Evolutionary conservation across 2,329 filamentous ascomycete genomes (phyloP), one percentile per base, ranked within the genome.

Genomic region (Aspergillus unguis): DNA sequence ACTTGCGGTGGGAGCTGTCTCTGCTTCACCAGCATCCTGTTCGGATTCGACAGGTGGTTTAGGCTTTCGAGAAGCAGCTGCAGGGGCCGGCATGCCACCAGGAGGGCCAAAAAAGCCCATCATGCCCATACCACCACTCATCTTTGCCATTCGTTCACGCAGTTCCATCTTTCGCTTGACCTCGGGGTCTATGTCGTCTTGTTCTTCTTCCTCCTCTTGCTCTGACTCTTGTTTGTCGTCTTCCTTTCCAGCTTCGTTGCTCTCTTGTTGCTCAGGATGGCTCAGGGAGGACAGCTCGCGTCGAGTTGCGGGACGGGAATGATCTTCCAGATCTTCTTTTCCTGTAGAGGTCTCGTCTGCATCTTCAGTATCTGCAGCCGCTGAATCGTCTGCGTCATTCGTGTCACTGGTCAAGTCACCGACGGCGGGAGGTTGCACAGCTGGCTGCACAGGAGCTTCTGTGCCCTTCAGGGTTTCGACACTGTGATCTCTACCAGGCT

Each of bases 101-200:
- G 85, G 84, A 23, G 82, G 81, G 17, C 89, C 90, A 70, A 95
- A 95, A 85, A 97, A 94, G 63, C 90, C 90, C 68, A 90, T 85
- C 87, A 97, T 95, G 43, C 90, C 90, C 90, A 96, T 96, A 25
- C 92, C 92, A 50, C 92, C 92, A 61, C 92, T 95, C 87, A 99
- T 94, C 75, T 96, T 96, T 42, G 94, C 94, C 90, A 99, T 99
- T 62, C 94, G 85, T 56, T 94, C 91, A 55, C 94, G 85, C 31
- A 99, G 79, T 68, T 96, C 92, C 73, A 96, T 85, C 67, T 87
- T 88, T 48, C 92, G 86, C 60, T 84, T 85, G 25, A 90, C 80
- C 69, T 99, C 94, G 1, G 91, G 90, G 64, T 97, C 92, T 47
- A 95, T 78, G 11, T 95, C 90, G 28, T 92, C 88, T 44, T 92